Percentiles rank a stretch among this genome's conserved stretches.
phyloP scores from a whole-genome alignment of 768 basidiomycete species.

The Chlorophyllum brunneum region DNA sequence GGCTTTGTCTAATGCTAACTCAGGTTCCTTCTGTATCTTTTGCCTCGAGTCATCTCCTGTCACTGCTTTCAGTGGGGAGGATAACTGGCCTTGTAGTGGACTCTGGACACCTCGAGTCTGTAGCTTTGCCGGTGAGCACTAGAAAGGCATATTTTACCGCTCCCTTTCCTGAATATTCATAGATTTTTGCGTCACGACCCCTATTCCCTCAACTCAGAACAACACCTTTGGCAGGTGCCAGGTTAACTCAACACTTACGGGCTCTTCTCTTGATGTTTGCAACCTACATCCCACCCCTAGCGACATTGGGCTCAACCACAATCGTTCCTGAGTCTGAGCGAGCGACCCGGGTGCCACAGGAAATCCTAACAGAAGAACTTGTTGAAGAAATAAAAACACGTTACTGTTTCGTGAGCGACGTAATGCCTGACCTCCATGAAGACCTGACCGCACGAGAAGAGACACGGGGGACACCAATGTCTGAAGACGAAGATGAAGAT shows the following conservation, averaged over 20 bases:
- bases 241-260: conserved; percentile 76
- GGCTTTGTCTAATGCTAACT: neutral
- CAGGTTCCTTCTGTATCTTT: conserved; percentile 96
- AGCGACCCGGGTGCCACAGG: conserved; percentile 67
- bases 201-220: conserved; percentile 79
- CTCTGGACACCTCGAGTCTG: conserved; percentile 88
- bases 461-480: conserved; percentile 22
- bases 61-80: conserved; percentile 80
- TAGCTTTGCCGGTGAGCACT: conserved; percentile 72
- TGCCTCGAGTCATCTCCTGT: conserved; percentile 81
- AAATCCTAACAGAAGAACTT: conserved; percentile 75
- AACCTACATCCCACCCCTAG: conserved; percentile 79
- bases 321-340: conserved; percentile 62
- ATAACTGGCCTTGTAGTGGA: conserved; percentile 94
- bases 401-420: conserved; percentile 80
- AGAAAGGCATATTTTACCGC: neutral
- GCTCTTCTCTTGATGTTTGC: conserved; percentile 81
- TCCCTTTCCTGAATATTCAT: conserved; percentile 1
- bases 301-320: conserved; percentile 59
- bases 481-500: conserved; percentile 26
- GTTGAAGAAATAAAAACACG: conserved; percentile 89
- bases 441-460: neutral
- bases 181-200: conserved; percentile 91
- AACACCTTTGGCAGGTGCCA: conserved; percentile 83
- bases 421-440: conserved; percentile 36